Evolutionary conservation across 768 basidiomycete species (phyloP), one percentile per base, ranked within the genome.

Genomic region (Podaxis carcinomalis): DNA sequence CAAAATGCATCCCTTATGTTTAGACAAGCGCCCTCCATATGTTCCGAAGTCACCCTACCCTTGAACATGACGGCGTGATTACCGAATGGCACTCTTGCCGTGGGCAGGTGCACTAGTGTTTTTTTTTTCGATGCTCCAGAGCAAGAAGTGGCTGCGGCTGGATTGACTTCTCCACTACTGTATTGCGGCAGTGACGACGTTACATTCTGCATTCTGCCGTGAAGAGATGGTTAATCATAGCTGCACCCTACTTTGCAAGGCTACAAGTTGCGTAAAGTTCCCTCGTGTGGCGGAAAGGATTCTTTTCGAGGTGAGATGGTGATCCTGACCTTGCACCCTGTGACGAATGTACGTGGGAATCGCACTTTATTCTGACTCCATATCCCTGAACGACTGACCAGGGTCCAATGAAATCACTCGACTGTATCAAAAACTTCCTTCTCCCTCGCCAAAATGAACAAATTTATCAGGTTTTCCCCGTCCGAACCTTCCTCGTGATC

Each of bases 341-440:
- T 59, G 57, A 59, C 50, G 57, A 59, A 19, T 39, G 37, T 58
- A 35, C 28, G 57, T 58, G 57, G 39, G 50, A 59, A 28, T 5
- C 19, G 19, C 39, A 59, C 49, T 51, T n/a, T 59, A 51, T 51
- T 21, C 49, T 40, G 50, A 32, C 37, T 21, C 25, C 44, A 37
- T 51, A 40, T 52, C 57, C 50, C 39, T 59, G 49, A 51, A 11
- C 25, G 35, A 59, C 23, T 27, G 21, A 21, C 19, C 46, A 50
- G 36, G 35, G 47, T 23, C 57, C 57, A 58, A 58, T 58, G 32
- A 58, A 37, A 58, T 37, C 32, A 50, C 11, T 39, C 47, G 36
- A 37, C 19, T 35, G 14, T 27, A 58, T 58, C 57, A 51, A 57
- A 42, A 46, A 19, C 11, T 28, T 27, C 28, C 32, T 53, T 36